Evolutionary conservation across 371 early-diverging fungal genomes (phyloP).

Genomic region (Rhizopus arrhizus): DNA sequence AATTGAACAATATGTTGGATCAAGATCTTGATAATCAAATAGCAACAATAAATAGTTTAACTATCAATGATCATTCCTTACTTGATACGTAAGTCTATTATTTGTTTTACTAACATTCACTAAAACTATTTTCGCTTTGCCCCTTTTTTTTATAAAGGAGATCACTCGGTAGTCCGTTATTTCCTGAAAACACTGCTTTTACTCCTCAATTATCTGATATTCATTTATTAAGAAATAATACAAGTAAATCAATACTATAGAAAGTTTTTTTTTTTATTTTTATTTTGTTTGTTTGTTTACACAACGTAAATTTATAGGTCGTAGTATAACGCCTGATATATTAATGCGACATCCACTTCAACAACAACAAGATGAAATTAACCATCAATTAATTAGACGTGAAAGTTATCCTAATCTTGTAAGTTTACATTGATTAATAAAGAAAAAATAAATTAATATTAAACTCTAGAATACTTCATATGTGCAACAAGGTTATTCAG

Average conservation of each 20-base stretch:
- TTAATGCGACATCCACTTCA: conserved; percentile 18
- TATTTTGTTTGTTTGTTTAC: not conserved
- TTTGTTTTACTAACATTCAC: conserved; percentile 6
- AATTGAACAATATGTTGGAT: conserved; percentile 14
- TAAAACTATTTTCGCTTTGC: conserved; percentile 14
- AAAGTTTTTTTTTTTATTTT: not conserved
- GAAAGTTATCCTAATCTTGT: conserved; percentile 47
- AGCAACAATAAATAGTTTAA: conserved; percentile 30
- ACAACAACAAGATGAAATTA: conserved; percentile 9
- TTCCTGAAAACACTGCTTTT: conserved; percentile 40
- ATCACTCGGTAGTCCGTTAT: conserved; percentile 39
- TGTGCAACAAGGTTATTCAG: not conserved
- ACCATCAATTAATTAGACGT: conserved; percentile 30
- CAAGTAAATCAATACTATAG: not conserved
- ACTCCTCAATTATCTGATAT: conserved; percentile 37
- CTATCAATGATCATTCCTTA: conserved; percentile 27
- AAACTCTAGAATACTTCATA: conserved; percentile 17
- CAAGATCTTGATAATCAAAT: conserved; percentile 33
- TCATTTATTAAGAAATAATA: conserved; percentile 28
- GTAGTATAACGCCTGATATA: conserved; percentile 15
- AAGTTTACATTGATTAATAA: conserved; percentile 10
- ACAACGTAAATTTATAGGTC: not conserved
- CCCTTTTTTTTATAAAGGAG: conserved; percentile 21
- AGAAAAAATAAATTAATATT: not conserved
- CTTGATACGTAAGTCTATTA: conserved; percentile 30